A percentile compares a stretch with the other conserved stretches of the same genome.
These are phyloP conservation scores for Zangia roseola DNA, from an alignment of 768 basidiomycete species.

Conservation along the genomic window DNA sequence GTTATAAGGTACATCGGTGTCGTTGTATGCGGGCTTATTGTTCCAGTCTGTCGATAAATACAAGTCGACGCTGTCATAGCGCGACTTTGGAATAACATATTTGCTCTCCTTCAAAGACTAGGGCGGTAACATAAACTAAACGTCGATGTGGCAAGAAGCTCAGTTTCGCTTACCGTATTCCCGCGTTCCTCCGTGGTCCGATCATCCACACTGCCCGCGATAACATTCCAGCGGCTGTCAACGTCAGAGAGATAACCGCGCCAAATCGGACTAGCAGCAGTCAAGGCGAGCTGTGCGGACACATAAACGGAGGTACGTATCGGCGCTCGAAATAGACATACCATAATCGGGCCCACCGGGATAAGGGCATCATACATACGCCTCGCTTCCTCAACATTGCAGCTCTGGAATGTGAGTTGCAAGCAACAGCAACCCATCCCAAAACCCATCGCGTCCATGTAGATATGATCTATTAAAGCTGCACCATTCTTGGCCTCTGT, in stretches of 20 bases:
- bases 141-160: slow-evolving; percentile 6
- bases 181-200: slow-evolving; percentile 95
- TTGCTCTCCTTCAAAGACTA: slow-evolving; percentile 77
- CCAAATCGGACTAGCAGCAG: slow-evolving; percentile 93
- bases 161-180: slow-evolving; percentile 51
- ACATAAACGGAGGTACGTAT: slow-evolving; percentile 1
- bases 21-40: slow-evolving; percentile 94
- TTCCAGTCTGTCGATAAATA: slow-evolving; percentile 86
- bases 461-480: slow-evolving; percentile 87
- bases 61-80: slow-evolving; percentile 94
- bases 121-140: neutral
- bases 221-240: slow-evolving; percentile 98
- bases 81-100: slow-evolving; percentile 89
- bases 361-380: slow-evolving; percentile 95
- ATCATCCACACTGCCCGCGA: slow-evolving; percentile 98
- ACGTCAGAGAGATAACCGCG: slow-evolving; percentile 94
- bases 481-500: slow-evolving; percentile 88
- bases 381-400: slow-evolving; percentile 88
- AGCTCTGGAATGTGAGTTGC: slow-evolving; percentile 96
- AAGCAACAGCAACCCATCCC: slow-evolving; percentile 99
- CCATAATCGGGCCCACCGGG: slow-evolving; percentile 94
- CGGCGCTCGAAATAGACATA: slow-evolving; percentile 33
- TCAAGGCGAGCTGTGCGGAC: slow-evolving; percentile 78
- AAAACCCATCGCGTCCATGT: slow-evolving; percentile 99
- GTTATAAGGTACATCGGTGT: slow-evolving; percentile 79